These are phyloP conservation scores for Aspergillus costaricaensis DNA, from an alignment of 2,329 filamentous ascomycete genomes.

Conservation along the genomic window DNA sequence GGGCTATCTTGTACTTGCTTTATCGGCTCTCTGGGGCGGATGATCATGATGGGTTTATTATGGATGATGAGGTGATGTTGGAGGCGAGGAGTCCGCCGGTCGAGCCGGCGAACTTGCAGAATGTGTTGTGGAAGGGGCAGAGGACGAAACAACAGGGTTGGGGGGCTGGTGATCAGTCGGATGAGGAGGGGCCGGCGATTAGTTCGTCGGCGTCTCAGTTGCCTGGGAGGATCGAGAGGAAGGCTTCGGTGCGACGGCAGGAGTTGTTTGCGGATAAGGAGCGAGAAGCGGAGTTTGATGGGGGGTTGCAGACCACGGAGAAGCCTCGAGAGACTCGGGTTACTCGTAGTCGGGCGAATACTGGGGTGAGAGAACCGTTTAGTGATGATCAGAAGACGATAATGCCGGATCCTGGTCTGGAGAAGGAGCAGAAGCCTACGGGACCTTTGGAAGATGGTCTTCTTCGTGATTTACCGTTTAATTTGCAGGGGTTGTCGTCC, in stretches of 20 bases:
- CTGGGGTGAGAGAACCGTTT: constrained; percentile 20
- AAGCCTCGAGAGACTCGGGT: constrained; percentile 18
- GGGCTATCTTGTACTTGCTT: constrained; percentile 91
- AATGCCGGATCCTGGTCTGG: constrained; percentile 17
- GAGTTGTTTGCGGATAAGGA: constrained; percentile 26
- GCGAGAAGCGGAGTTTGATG: constrained; percentile 21
- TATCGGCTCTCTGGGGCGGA: constrained; percentile 74
- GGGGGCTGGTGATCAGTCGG: constrained; percentile 30
- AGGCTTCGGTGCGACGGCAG: constrained; percentile 26
- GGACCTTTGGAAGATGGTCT: constrained; percentile 67
- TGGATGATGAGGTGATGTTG: constrained; percentile 24
- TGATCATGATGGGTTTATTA: constrained; percentile 20
- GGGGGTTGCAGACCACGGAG: constrained; percentile 10
- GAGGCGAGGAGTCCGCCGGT: constrained; percentile 42
- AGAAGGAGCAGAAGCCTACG: constrained; percentile 50
- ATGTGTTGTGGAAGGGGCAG: constrained; percentile 36
- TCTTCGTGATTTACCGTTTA: constrained; percentile 83
- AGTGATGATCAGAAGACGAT: constrained; percentile 19
- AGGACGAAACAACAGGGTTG: constrained; percentile 23
- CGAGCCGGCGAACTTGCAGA: constrained; percentile 42
- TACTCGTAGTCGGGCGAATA: constrained; percentile 22
- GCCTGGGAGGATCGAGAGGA: constrained; percentile 29
- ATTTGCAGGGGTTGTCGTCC: constrained; percentile 87
- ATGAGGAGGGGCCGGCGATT: constrained; percentile 42
- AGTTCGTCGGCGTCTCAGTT: constrained; percentile 45